Evolutionary conservation across 768 basidiomycete genomes (phyloP), one percentile per base, ranked within the genome.

Genomic region (Mrakia frigida): DNA sequence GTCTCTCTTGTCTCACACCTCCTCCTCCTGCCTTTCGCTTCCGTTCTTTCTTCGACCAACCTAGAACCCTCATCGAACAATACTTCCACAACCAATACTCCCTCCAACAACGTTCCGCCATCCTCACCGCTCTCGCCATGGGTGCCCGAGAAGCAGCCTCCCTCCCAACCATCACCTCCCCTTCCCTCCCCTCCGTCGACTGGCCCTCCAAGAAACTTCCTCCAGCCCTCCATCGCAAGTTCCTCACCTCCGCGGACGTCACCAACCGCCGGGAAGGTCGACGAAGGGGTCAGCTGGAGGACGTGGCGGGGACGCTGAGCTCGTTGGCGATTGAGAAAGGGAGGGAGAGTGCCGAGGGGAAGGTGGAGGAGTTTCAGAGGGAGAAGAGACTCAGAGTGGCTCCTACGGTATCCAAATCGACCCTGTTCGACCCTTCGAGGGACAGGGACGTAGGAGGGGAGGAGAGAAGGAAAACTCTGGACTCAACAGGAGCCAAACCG

Each of bases 61-160:
- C n/a, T 81, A 97, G 95, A 4, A 87, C 88, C 46, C 85, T 98
- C 14, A 89, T 93, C 72, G 93, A 96, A 82, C 92, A 97, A 81
- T 95, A 94, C 83, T 99, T 98, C 85, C 90, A 90, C 79, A 92
- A 91, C 68, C 93, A 96, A 79, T 97, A 96, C 83, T 95, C 97
- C 0, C 87, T 88, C 25, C 87, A 89, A 41, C 94, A 98, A 80
- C 90, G 95, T 11, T 91, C 88, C 78, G 88, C 89, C 14, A 93
- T 94, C 79, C 86, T 98, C 31, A 94, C 92, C 78, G 91, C 93
- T 0, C 85, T 99, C 16, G 93, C 92, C 0, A 83, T 94, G 46
- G 93, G 93, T 9, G 92, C 93, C 10, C 86, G 92, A 75, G 95
- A 98, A 82, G 85, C 97, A 9, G 91, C 90, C 0, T 84, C 83